Evolutionary conservation across 495 filamentous ascomycete species (phyloP).

Genomic region (Tuber borchii): DNA sequence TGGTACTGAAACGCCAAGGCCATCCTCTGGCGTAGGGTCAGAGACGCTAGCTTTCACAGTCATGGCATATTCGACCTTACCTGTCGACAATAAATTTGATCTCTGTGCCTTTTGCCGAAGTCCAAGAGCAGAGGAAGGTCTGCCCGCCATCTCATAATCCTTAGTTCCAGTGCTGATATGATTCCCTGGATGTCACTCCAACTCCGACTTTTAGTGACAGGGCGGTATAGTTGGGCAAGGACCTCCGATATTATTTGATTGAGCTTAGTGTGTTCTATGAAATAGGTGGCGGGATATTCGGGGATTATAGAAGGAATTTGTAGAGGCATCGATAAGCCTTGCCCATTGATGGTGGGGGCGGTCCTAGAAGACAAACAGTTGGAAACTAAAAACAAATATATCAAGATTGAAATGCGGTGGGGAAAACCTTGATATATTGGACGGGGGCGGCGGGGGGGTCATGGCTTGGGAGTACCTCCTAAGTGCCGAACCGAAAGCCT

Average conservation of each 20-base stretch:
- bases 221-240: slow-evolving; percentile 55
- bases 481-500: slow-evolving; percentile 29
- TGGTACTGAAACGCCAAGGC: slow-evolving; percentile 53
- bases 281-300: slow-evolving; percentile 34
- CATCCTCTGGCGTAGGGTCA: slow-evolving; percentile 43
- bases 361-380: slow-evolving; percentile 25
- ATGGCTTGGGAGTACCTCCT: slow-evolving; percentile 25
- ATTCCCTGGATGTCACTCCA: slow-evolving; percentile 57
- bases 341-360: slow-evolving; percentile 14
- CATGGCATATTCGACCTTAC: slow-evolving; percentile 9
- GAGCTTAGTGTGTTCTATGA: slow-evolving; percentile 39
- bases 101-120: slow-evolving; percentile 42
- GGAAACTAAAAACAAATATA: slow-evolving; percentile 8
- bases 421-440: slow-evolving; percentile 10
- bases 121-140: slow-evolving; percentile 51
- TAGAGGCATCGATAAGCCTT: slow-evolving; percentile 10
- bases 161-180: slow-evolving; percentile 50
- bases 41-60: slow-evolving; percentile 4
- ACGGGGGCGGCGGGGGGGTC: slow-evolving; percentile 12
- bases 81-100: slow-evolving; percentile 38
- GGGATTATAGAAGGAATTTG: slow-evolving; percentile 15
- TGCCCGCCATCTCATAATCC: slow-evolving; percentile 52
- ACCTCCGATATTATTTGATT: slow-evolving; percentile 51
- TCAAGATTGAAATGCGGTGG: neutral
- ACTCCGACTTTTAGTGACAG: slow-evolving; percentile 49